These are phyloP conservation scores for Amphichorda felina DNA, from an alignment of 2,329 filamentous ascomycete genomes.

Conservation along the genomic window DNA sequence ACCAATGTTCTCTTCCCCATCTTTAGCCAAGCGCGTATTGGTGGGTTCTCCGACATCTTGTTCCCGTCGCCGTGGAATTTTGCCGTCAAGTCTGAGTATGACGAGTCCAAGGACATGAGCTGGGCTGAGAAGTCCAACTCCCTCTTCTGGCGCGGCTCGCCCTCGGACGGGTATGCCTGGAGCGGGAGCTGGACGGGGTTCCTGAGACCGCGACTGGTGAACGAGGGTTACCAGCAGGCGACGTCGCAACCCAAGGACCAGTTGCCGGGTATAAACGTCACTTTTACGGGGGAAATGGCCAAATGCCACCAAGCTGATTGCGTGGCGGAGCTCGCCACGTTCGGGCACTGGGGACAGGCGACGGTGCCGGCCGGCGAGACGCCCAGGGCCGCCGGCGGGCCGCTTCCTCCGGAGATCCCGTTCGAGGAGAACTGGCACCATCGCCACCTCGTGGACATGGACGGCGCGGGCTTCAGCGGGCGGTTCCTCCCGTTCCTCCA, in stretches of 20 bases:
- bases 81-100: slow-evolving; percentile 43
- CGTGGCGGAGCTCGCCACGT: slow-evolving; percentile 21
- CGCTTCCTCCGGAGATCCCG: slow-evolving; percentile 3
- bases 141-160: slow-evolving; percentile 46
- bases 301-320: slow-evolving; percentile 32
- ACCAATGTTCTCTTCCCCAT: slow-evolving; percentile 37
- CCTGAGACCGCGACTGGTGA: slow-evolving; percentile 56
- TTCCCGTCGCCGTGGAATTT: slow-evolving; percentile 44
- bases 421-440: slow-evolving; percentile 34
- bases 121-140: slow-evolving; percentile 35
- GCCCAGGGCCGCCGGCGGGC: background rate
- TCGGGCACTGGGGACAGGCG: slow-evolving; percentile 24
- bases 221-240: slow-evolving; percentile 30
- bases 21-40: slow-evolving; percentile 42
- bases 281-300: slow-evolving; percentile 28
- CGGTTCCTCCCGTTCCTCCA: slow-evolving; percentile 56
- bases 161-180: slow-evolving; percentile 33
- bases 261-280: slow-evolving; percentile 16
- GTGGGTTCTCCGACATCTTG: slow-evolving; percentile 41
- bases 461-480: slow-evolving; percentile 55
- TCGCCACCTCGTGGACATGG: slow-evolving; percentile 61
- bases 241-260: slow-evolving; percentile 12
- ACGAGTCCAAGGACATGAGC: slow-evolving; percentile 28
- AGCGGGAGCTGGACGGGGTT: slow-evolving; percentile 43
- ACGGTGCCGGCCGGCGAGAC: slow-evolving; percentile 12